Conservation (phyloP, 352 stramenopile species). For the Pythium phragmiticola region DNA sequence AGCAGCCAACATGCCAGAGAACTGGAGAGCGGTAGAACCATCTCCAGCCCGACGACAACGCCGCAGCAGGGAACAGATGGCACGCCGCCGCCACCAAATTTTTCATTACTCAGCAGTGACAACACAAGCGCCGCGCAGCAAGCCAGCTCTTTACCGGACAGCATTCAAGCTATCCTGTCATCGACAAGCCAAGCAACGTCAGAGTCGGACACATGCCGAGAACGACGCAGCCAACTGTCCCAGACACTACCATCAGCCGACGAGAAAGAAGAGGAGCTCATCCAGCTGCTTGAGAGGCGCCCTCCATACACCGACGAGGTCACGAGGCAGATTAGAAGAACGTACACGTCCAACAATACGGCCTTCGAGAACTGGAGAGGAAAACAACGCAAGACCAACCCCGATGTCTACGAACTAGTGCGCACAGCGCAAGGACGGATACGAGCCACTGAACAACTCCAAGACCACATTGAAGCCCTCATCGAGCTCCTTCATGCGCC, state of each 20-base stretch:
- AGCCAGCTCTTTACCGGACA: background rate
- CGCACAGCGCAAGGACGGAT: background rate
- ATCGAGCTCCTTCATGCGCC: background rate
- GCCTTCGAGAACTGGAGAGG: background rate
- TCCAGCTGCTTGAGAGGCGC: background rate
- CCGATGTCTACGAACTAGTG: background rate
- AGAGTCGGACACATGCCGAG: no score
- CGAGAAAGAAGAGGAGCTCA: background rate
- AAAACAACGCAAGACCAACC: background rate
- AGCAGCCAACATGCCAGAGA: no score
- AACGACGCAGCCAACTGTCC: no score
- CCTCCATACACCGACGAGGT: background rate
- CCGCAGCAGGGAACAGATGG: no score
- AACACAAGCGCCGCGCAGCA: background rate
- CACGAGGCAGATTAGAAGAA: background rate
- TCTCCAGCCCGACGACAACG: no score
- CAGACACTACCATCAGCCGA: background rate
- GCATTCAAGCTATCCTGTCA: constrained; percentile 1
- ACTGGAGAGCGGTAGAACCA: no score
- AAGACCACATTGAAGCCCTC: constrained; percentile 2
- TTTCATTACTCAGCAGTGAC: no score
- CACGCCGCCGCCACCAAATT: no score
- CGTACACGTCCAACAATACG: background rate
- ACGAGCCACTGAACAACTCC: background rate
- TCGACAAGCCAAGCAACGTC: background rate